Evolutionary conservation across 2,329 filamentous ascomycete species (phyloP), one percentile per base, ranked within the genome.

Genomic region (Ilyonectria sp.): DNA sequence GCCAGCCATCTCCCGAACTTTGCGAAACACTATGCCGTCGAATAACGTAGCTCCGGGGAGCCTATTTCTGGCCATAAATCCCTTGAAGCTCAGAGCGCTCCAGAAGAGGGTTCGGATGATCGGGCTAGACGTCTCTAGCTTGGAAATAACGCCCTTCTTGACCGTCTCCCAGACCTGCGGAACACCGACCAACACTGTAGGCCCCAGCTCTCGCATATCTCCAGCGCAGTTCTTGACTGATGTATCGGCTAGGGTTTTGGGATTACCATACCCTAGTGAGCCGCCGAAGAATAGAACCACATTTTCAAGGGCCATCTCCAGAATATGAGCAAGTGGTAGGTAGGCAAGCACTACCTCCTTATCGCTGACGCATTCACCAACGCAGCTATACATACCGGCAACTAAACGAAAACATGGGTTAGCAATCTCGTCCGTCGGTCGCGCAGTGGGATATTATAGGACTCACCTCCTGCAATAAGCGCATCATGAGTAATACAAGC

Each of bases 91-190:
- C 71, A 88, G 85, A 2, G 89, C 89, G n/a, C 84, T 84, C 89
- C 89, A 91, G 86, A 99, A 99, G 66, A 98, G 82, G 72, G 91
- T 90, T 80, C 86, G 91, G 59, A 91, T 86, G 33, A 98, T 60
- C 9, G 86, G 79, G 74, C 90, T 90, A 69, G 91, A 88, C 63
- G 87, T 85, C 76, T 93, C 91, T 59, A 98, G 91, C 79, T 94
- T 93, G 74, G 85, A 82, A 72, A 95, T 85, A 75, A 99, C 93
- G 57, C 96, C 95, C 85, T 98, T 99, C 86, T 94, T 95, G 75
- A 99, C 92, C 0, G 93, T 94, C 83, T 99, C 96, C 94, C 95
- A 99, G 31, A 98, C 93, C 63, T 97, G 94, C 0, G 96, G 96
- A 1, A 99, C 96, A 78, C 96, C 96, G 26, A 97, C 92, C 79